A percentile compares a stretch with the other conserved stretches of the same genome.
These are phyloP conservation scores for Colletotrichum destructivum DNA, from an alignment of 2,329 filamentous ascomycete species.

Conservation along the genomic window DNA sequence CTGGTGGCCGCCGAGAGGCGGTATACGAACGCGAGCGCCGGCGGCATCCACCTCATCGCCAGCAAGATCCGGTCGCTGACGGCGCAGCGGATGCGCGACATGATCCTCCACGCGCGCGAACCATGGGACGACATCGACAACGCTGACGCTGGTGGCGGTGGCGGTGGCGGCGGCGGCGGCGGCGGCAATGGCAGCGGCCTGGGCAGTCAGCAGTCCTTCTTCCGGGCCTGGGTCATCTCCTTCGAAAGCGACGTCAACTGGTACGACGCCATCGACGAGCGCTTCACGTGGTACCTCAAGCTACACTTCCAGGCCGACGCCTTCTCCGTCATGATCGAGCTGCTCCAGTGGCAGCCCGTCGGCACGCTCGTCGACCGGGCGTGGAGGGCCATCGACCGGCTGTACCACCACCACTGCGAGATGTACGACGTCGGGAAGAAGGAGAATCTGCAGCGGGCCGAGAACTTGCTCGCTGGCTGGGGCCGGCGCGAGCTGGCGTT, in stretches of 20 bases:
- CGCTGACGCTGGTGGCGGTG: too few relatives aligned
- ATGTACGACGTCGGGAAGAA: conserved; percentile 64
- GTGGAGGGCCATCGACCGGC: conserved; percentile 63
- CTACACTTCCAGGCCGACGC: conserved; percentile 70
- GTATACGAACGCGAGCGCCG: conserved; percentile 66
- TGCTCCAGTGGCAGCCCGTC: conserved; percentile 62
- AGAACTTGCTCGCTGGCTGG: conserved; percentile 68
- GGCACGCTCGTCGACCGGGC: conserved; percentile 68
- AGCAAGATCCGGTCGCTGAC: conserved; percentile 62
- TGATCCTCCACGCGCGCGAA: conserved; percentile 62
- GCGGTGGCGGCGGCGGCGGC: conserved; percentile 55
- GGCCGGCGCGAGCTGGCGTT: conserved; percentile 61
- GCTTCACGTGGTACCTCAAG: conserved; percentile 70
- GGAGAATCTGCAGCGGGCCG: conserved; percentile 60
- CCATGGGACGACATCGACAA: conserved; percentile 62
- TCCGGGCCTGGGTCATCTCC: conserved; percentile 66
- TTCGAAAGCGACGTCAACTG: conserved; percentile 63
- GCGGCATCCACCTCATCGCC: conserved; percentile 67
- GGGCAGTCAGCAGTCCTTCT: conserved; percentile 68
- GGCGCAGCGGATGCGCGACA: conserved; percentile 62
- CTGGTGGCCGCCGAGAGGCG: conserved; percentile 63
- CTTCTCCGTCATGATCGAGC: conserved; percentile 68
- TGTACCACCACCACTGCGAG: conserved; percentile 65
- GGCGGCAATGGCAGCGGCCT: too few relatives aligned
- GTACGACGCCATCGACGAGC: conserved; percentile 59